These are phyloP conservation scores for Leccinum subrobustum DNA, from an alignment of 1,284 basidiomycete species.

Conservation along the genomic window DNA sequence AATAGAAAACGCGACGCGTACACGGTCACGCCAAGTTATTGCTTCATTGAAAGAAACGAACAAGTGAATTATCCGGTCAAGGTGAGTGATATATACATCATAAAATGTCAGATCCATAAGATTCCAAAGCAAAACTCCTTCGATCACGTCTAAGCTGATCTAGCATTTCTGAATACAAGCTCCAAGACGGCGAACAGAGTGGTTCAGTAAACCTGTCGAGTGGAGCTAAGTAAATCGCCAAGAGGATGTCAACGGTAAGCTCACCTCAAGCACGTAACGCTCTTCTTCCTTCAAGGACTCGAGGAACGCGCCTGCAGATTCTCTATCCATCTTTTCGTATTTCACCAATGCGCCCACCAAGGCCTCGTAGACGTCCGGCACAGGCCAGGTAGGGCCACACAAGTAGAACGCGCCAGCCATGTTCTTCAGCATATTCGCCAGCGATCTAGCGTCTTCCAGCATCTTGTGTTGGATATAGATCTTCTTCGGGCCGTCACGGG, in stretches of 20 bases:
- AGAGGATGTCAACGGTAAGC: conserved; percentile 14
- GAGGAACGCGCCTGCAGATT: conserved; percentile 79
- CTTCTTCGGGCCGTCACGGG: conserved; percentile 89
- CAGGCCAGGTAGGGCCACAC: conserved; percentile 98
- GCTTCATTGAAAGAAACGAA: too few relatives aligned
- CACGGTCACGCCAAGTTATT: too few relatives aligned
- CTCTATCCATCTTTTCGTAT: conserved; percentile 65
- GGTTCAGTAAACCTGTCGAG: conserved; percentile 28
- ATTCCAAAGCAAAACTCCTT: neutral
- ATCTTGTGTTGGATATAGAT: conserved; percentile 99
- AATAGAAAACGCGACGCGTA: too few relatives aligned
- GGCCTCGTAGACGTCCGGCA: conserved; percentile 95
- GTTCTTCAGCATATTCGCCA: conserved; percentile 73
- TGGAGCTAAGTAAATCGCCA: conserved; percentile 8
- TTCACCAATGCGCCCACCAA: conserved; percentile 79
- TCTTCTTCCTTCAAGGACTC: conserved; percentile 96
- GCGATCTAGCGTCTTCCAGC: conserved; percentile 79
- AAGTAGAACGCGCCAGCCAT: conserved; percentile 89
- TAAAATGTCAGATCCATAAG: neutral
- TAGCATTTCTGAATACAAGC: neutral
- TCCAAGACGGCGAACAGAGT: neutral
- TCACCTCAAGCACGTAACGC: conserved; percentile 94
- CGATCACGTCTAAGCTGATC: neutral
- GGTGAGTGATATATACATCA: neutral
- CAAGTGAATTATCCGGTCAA: neutral